Conservation (phyloP, 257 asterid genomes). For the Nicotiana sylvestris region DNA sequence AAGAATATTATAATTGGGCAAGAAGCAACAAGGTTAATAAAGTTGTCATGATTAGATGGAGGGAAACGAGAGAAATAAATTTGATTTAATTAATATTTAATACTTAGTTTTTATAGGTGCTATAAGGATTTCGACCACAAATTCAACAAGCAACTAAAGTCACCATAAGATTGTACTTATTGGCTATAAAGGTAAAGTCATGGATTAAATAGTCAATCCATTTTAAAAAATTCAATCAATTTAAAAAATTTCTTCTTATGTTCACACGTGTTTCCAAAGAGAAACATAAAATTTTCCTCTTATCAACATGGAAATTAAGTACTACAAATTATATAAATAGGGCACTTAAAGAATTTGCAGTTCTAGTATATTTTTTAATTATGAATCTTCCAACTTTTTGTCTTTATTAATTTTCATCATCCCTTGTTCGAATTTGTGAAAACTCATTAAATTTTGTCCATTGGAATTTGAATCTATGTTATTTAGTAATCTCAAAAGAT, state of each 20-base stretch:
- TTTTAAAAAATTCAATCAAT: not conserved
- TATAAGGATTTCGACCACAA: not conserved
- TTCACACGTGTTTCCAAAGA: not conserved
- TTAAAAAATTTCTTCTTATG: not conserved
- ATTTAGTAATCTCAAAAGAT: no score
- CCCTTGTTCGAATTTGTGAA: no score
- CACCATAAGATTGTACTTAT: not conserved
- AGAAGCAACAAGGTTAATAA: constrained; percentile 10
- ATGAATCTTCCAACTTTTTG: not conserved
- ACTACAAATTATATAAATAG: not conserved
- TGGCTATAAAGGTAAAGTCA: not conserved
- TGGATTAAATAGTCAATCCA: not conserved
- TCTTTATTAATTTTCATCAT: no score
- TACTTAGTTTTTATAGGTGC: not conserved
- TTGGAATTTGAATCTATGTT: no score
- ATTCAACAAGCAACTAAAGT: not conserved
- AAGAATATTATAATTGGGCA: constrained; percentile 10
- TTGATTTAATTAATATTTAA: not conserved
- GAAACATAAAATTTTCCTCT: not conserved
- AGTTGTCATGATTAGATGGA: constrained; percentile 6
- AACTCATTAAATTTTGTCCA: no score
- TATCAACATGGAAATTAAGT: not conserved
- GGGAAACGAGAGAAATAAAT: not conserved
- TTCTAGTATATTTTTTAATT: no score
- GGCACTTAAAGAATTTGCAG: not conserved